Evolutionary conservation across 768 basidiomycete genomes (phyloP).

Genomic region (Boletus pseudo-olivaceus): DNA sequence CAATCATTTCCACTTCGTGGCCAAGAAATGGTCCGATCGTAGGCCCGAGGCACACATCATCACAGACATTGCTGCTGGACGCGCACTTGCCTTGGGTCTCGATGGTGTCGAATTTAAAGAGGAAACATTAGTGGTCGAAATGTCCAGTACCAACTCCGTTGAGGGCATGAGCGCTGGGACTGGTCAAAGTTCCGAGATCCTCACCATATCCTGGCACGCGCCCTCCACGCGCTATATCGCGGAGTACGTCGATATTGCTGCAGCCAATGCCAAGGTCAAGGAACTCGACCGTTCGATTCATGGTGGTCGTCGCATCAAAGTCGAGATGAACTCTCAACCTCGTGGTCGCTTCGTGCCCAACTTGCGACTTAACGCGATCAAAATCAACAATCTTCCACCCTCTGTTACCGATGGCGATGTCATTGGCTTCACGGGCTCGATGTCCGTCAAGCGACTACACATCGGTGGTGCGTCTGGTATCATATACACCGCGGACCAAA

Average conservation of each 20-base stretch:
- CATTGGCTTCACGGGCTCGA: slow-evolving; percentile 30
- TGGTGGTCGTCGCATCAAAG: slow-evolving; percentile 45
- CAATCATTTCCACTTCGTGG: slow-evolving; percentile 32
- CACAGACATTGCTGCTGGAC: slow-evolving; percentile 39
- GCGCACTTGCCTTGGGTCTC: slow-evolving; percentile 40
- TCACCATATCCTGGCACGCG: slow-evolving; percentile 50
- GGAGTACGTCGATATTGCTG: slow-evolving; percentile 32
- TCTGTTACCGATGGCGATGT: slow-evolving; percentile 25
- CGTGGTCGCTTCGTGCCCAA: slow-evolving; percentile 24
- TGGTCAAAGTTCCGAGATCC: slow-evolving; percentile 32
- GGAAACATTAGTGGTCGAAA: slow-evolving; percentile 40
- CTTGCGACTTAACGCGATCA: slow-evolving; percentile 36
- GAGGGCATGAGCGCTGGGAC: slow-evolving; percentile 41
- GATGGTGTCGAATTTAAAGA: slow-evolving; percentile 49
- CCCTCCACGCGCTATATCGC: slow-evolving; percentile 48
- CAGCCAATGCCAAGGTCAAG: slow-evolving; percentile 30
- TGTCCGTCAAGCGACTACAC: slow-evolving; percentile 23
- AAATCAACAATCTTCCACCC: slow-evolving; percentile 41
- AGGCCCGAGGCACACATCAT: slow-evolving; percentile 42
- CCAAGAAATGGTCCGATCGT: slow-evolving; percentile 27
- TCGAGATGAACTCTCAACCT: slow-evolving; percentile 41
- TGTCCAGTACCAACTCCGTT: slow-evolving; percentile 36
- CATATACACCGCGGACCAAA: slow-evolving; percentile 15
- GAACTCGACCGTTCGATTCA: slow-evolving; percentile 36
- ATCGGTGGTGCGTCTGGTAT: slow-evolving; percentile 21